These are phyloP conservation scores for Candida berthetii DNA, from an alignment of 805 yeast genomes.

Conservation along the genomic window DNA sequence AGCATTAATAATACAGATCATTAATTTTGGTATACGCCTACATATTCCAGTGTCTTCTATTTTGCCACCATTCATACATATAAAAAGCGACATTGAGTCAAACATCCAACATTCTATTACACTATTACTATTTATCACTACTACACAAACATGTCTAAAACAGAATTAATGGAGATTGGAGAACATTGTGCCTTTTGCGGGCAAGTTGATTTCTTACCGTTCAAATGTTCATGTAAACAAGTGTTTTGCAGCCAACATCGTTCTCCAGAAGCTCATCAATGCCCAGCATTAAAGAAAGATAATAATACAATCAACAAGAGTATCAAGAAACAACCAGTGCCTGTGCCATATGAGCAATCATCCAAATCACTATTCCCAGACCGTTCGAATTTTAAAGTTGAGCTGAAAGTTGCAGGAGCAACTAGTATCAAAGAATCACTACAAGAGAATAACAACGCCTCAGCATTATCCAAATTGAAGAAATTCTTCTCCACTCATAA, in stretches of 20 bases:
- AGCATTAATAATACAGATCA: no score
- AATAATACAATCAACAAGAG: background rate
- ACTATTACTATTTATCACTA: no score
- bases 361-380: constrained; percentile 16
- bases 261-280: constrained; percentile 16
- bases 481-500: constrained; percentile 9
- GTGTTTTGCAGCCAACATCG: constrained; percentile 18
- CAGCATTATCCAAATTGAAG: constrained; percentile 15
- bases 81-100: no score
- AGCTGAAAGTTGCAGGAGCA: constrained; percentile 11
- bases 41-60: no score
- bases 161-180: constrained; percentile 22
- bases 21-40: no score
- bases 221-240: constrained; percentile 18
- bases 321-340: constrained; percentile 1
- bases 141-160: constrained; percentile 14
- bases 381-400: constrained; percentile 12
- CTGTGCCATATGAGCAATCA: constrained; percentile 1
- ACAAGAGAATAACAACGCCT: constrained; percentile 1
- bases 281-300: constrained; percentile 3
- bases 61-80: no score
- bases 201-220: constrained; percentile 21
- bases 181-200: constrained; percentile 23
- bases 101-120: no score
- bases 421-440: constrained; percentile 6